phyloP scores from a whole-genome alignment of 768 basidiomycete species.

The Boletales sp. region DNA sequence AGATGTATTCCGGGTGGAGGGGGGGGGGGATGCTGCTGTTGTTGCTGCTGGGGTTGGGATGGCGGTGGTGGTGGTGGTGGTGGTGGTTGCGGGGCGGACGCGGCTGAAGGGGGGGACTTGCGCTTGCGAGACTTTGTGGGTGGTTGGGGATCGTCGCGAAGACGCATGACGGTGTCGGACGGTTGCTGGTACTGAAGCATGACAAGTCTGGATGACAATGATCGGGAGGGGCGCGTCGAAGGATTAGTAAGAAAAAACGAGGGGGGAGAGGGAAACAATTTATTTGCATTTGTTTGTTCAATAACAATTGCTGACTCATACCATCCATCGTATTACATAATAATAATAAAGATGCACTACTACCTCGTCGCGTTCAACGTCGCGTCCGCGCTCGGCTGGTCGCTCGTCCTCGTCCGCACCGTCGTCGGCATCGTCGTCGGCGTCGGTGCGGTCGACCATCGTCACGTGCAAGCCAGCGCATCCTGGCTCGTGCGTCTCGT shows the following conservation, averaged over 20 bases:
- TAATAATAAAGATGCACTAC: too few species aligned
- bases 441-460: conserved; percentile 28
- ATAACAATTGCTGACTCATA: conserved; percentile 7
- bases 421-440: conserved; percentile 38
- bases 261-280: conserved; percentile 9
- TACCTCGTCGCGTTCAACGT: conserved; percentile 76
- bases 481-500: conserved; percentile 33
- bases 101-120: conserved; percentile 55
- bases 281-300: conserved; percentile 25
- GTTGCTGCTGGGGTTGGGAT: conserved; percentile 12
- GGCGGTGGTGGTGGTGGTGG: neutral
- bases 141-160: conserved; percentile 53
- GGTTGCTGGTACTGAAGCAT: conserved; percentile 28
- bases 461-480: conserved; percentile 34
- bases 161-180: conserved; percentile 44
- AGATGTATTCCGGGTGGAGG: conserved; percentile 36
- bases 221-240: conserved; percentile 29
- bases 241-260: conserved; percentile 31
- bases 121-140: conserved; percentile 49
- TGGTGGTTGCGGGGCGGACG: conserved; percentile 5
- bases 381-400: conserved; percentile 73
- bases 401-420: conserved; percentile 58
- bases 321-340: too few species aligned
- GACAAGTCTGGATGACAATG: conserved; percentile 20
- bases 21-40: conserved; percentile 33